A percentile compares a stretch with the other conserved stretches of the same genome.
phyloP scores from a whole-genome alignment of 805 yeast species.

The Monosporozyma aerobia region DNA sequence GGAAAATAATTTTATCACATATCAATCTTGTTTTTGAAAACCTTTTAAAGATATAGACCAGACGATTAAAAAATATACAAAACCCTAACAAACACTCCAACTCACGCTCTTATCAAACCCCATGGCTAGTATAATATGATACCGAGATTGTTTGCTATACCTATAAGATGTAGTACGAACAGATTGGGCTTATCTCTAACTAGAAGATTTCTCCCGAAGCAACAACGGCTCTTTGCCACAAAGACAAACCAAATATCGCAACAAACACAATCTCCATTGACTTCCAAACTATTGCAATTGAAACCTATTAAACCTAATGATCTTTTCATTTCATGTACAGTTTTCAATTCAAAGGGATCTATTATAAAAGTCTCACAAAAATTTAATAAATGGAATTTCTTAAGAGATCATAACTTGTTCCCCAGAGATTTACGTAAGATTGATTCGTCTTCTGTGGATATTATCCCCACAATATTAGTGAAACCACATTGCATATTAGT shows the following conservation, averaged over 20 bases:
- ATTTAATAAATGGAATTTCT: constrained; percentile 67
- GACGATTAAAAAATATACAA: too few relatives aligned
- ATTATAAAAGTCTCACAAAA: constrained; percentile 71
- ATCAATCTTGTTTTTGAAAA: too few relatives aligned
- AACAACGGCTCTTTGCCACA: constrained; percentile 1
- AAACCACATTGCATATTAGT: constrained; percentile 69
- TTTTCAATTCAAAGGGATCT: constrained; percentile 64
- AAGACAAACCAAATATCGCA: not conserved
- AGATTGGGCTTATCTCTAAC: not conserved
- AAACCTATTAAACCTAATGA: constrained; percentile 36
- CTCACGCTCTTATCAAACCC: not conserved
- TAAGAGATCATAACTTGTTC: constrained; percentile 63
- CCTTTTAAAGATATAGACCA: too few relatives aligned
- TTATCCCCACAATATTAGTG: constrained; percentile 82
- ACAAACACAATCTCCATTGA: not conserved
- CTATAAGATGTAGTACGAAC: not conserved
- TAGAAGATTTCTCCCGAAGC: not conserved
- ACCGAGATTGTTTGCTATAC: not conserved
- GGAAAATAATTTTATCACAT: too few relatives aligned
- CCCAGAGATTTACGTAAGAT: constrained; percentile 85
- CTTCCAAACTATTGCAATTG: constrained; percentile 15
- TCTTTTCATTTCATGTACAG: constrained; percentile 63
- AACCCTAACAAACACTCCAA: too few relatives aligned
- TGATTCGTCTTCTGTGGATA: constrained; percentile 63
- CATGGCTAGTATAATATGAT: not conserved